Percentiles rank a stretch among this genome's conserved stretches.
phyloP scores from a whole-genome alignment of 768 basidiomycete species.

The Astraeus odoratus region DNA sequence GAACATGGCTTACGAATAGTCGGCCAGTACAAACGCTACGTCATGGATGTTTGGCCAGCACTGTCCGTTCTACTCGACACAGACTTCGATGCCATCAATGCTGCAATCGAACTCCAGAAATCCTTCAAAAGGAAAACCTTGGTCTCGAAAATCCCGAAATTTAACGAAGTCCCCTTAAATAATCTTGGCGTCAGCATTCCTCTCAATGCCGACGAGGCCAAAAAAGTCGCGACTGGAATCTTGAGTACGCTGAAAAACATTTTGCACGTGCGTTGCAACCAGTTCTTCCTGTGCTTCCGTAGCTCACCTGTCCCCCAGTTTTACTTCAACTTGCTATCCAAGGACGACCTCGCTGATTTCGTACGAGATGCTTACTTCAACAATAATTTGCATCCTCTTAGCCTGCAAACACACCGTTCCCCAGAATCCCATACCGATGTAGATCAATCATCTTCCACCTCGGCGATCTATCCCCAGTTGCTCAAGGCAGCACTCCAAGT shows the following conservation, averaged over 20 bases:
- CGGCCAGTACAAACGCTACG: slow-evolving; percentile 6
- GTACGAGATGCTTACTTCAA: background rate
- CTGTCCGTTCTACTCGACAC: slow-evolving; percentile 4
- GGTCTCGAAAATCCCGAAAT: background rate
- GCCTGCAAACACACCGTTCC: background rate
- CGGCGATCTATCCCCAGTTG: background rate
- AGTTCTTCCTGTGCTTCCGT: background rate
- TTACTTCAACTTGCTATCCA: slow-evolving; percentile 8
- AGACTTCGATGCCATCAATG: background rate
- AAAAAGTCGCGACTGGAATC: slow-evolving; percentile 5
- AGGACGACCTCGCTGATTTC: background rate
- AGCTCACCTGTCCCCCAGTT: slow-evolving; percentile 2
- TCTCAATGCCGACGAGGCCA: slow-evolving; percentile 10
- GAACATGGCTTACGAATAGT: slow-evolving; percentile 2
- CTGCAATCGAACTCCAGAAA: too few species aligned
- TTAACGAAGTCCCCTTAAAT: slow-evolving; percentile 22
- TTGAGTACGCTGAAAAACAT: slow-evolving; percentile 16
- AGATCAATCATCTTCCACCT: background rate
- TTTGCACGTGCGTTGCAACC: slow-evolving; percentile 16
- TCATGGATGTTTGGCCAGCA: slow-evolving; percentile 11
- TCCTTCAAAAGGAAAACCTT: slow-evolving; percentile 5
- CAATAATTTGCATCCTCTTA: too few species aligned
- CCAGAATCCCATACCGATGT: background rate
- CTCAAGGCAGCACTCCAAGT: background rate
- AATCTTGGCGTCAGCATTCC: slow-evolving; percentile 20